These are phyloP conservation scores for Russula sp. DNA, from an alignment of 768 basidiomycete species.

Conservation along the genomic window DNA sequence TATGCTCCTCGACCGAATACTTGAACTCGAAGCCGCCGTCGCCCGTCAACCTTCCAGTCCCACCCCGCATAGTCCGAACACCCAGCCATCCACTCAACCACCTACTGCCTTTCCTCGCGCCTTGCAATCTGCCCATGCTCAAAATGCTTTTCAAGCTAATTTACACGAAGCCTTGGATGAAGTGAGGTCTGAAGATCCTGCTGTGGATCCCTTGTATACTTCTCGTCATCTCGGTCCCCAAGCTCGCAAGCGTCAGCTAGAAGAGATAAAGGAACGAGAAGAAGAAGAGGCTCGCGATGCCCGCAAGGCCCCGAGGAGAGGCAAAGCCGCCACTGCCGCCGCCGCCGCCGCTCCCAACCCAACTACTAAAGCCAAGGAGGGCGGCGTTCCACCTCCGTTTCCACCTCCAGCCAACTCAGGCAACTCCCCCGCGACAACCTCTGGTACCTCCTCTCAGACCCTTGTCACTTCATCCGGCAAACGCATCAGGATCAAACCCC, in stretches of 20 bases:
- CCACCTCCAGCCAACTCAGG: conserved; percentile 25
- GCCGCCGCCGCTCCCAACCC: conserved; percentile 4
- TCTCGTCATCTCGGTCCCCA: conserved; percentile 44
- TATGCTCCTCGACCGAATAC: conserved; percentile 51
- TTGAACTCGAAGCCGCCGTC: conserved; percentile 45
- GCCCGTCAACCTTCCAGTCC: conserved; percentile 32
- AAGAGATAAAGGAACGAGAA: conserved; percentile 34
- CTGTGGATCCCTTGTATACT: conserved; percentile 39
- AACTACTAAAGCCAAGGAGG: conserved; percentile 41
- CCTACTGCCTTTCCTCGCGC: conserved; percentile 46
- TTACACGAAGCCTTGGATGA: conserved; percentile 45
- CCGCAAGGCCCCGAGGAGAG: conserved; percentile 33
- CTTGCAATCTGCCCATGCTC: conserved; percentile 38
- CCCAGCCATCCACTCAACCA: conserved; percentile 31
- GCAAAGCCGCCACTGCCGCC: conserved; percentile 23
- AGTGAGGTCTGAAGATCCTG: conserved; percentile 40
- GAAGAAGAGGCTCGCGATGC: conserved; percentile 45
- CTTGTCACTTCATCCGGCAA: conserved; percentile 45
- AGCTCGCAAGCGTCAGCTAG: conserved; percentile 40
- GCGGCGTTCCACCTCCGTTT: conserved; percentile 27
- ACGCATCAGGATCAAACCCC: conserved; percentile 45
- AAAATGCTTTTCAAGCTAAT: conserved; percentile 42
- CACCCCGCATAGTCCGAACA: conserved; percentile 16
- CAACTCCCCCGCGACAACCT: conserved; percentile 15
- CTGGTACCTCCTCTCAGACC: conserved; percentile 28